Percentiles rank a stretch among this genome's conserved stretches.
Evolutionary conservation across 805 yeast species (phyloP).

Genomic region (Teunomyces aglyptinius): DNA sequence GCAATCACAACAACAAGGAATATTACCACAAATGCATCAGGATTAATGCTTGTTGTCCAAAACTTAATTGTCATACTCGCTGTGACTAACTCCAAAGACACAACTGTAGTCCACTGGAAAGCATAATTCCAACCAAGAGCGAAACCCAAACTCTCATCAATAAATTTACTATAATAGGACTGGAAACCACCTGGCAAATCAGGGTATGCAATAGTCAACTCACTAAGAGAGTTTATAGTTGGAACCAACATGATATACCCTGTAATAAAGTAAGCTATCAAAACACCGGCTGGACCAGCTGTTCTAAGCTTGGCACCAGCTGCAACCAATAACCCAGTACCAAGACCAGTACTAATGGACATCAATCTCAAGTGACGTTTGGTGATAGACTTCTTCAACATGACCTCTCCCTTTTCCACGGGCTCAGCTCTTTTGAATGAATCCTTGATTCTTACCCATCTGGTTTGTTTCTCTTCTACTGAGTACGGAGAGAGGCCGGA

Average conservation of each 20-base stretch:
- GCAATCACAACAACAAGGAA: constrained; percentile 20
- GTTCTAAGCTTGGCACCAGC: constrained; percentile 24
- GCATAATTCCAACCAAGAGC: constrained; percentile 40
- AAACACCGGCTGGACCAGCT: constrained; percentile 25
- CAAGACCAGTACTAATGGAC: constrained; percentile 30
- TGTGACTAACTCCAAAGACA: constrained; percentile 26
- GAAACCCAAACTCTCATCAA: constrained; percentile 38
- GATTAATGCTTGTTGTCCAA: constrained; percentile 21
- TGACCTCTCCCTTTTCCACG: constrained; percentile 5
- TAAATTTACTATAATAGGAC: constrained; percentile 27
- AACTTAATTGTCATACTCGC: constrained; percentile 27
- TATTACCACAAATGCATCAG: constrained; percentile 22
- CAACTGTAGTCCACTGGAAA: constrained; percentile 29
- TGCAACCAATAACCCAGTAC: constrained; percentile 31
- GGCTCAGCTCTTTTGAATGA: constrained; percentile 20
- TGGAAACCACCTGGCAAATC: constrained; percentile 28
- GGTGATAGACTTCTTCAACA: constrained; percentile 9
- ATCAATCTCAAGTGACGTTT: constrained; percentile 27
- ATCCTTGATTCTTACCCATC: constrained; percentile 21
- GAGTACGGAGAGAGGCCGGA: constrained; percentile 3
- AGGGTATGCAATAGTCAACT: constrained; percentile 26
- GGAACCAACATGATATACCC: constrained; percentile 26
- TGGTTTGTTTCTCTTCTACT: constrained; percentile 3
- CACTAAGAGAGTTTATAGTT: constrained; percentile 28
- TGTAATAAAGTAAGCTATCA: constrained; percentile 22